Percentiles rank a stretch among this genome's conserved stretches.
Conservation (phyloP, 139 green algal genomes). For the Closterium sp. region DNA sequence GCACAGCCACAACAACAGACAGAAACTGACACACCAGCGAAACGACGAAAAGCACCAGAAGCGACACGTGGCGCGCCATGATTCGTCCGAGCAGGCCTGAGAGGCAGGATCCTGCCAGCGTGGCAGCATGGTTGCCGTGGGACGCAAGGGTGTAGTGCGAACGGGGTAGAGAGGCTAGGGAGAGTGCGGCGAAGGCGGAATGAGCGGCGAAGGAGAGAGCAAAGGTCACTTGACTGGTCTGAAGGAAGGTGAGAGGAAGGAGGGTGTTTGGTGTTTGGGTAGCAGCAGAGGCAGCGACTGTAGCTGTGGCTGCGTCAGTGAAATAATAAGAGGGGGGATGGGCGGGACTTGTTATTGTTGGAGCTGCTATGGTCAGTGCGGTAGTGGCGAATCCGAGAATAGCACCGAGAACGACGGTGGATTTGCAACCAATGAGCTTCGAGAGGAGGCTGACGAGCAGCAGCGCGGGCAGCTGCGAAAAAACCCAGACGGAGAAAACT, state of each 20-base stretch:
- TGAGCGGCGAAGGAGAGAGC: background rate
- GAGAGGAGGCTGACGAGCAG: background rate
- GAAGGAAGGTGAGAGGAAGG: background rate
- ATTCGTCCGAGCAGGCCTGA: background rate
- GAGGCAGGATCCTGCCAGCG: background rate
- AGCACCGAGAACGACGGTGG: background rate
- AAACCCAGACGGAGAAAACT: background rate
- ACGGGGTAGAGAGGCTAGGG: background rate
- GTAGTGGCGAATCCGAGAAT: background rate
- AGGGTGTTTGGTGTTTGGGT: background rate
- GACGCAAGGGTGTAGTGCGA: background rate
- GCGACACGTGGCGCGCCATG: background rate
- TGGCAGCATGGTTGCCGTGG: background rate
- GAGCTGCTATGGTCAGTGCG: background rate
- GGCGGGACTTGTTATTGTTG: too few relatives aligned
- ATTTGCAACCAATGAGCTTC: background rate
- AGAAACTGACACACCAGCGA: background rate
- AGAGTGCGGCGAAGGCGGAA: background rate
- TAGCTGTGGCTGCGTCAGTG: too few relatives aligned
- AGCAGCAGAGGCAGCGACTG: too few relatives aligned
- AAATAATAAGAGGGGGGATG: too few relatives aligned
- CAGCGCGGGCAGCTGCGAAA: slow-evolving; percentile 1
- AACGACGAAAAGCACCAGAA: background rate
- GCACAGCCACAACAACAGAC: background rate
- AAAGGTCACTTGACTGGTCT: background rate